phyloP scores from a whole-genome alignment of 2,329 filamentous ascomycete genomes.

The Huntiella abstrusa region DNA sequence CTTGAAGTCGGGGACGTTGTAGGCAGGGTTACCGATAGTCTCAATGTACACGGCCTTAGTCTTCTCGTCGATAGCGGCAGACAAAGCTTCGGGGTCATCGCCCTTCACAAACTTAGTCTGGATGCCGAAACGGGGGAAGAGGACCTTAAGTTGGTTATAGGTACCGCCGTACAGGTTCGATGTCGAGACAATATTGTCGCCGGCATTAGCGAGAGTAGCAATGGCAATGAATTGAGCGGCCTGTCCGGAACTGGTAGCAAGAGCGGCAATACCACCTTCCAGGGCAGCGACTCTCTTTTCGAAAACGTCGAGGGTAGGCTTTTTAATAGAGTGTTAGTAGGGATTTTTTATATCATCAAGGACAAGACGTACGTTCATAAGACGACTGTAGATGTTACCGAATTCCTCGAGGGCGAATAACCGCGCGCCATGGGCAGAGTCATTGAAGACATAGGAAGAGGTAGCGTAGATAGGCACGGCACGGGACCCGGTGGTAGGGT shows the following conservation, averaged over 20 bases:
- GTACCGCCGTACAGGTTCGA: constrained; percentile 86
- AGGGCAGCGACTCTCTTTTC: constrained; percentile 93
- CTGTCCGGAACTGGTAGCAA: constrained; percentile 73
- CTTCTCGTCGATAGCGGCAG: constrained; percentile 68
- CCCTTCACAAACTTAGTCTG: constrained; percentile 72
- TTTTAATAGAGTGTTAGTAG: neutral
- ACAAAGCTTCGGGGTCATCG: constrained; percentile 62
- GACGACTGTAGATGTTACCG: constrained; percentile 94
- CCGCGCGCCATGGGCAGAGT: constrained; percentile 84
- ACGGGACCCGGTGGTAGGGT: constrained; percentile 65
- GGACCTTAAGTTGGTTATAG: constrained; percentile 93
- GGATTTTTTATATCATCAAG: neutral
- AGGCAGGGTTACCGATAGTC: constrained; percentile 82
- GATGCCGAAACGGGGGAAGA: constrained; percentile 73
- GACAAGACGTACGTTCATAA: constrained; percentile 55
- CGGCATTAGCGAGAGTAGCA: constrained; percentile 61
- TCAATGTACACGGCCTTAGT: constrained; percentile 88
- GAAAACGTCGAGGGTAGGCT: constrained; percentile 88
- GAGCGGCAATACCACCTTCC: constrained; percentile 74
- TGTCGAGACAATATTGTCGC: constrained; percentile 87
- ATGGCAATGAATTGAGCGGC: constrained; percentile 85
- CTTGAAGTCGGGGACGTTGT: constrained; percentile 84
- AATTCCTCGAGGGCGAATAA: constrained; percentile 94
- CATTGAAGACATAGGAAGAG: constrained; percentile 86
- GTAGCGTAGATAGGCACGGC: constrained; percentile 94